A percentile compares a stretch with the other conserved stretches of the same genome.
These are phyloP conservation scores for Murraya koenigii DNA, from an alignment of 345 rosid genomes.

Conservation along the genomic window DNA sequence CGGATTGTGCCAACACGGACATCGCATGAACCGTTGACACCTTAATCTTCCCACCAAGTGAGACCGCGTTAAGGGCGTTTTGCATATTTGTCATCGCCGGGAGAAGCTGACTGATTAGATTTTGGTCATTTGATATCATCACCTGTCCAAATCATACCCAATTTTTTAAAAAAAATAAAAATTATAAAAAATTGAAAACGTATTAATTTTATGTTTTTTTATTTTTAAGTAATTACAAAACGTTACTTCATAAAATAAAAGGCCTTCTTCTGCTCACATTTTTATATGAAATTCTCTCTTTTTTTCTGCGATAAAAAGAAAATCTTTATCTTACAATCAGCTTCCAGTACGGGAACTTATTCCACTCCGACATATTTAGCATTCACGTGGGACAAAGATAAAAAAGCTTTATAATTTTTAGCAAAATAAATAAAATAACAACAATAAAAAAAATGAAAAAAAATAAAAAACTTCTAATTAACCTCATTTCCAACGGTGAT, in stretches of 20 bases:
- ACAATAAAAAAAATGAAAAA: too few species aligned
- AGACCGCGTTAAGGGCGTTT: slow-evolving; percentile 62
- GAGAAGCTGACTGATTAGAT: slow-evolving; percentile 65
- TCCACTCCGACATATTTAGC: not conserved
- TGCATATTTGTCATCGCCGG: slow-evolving; percentile 87
- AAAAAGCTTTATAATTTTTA: not conserved
- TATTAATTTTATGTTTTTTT: not conserved
- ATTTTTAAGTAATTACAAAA: not conserved
- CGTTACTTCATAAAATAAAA: not conserved
- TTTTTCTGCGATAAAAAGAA: not conserved
- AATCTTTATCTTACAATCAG: too few species aligned
- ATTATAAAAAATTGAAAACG: not conserved
- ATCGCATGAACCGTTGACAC: slow-evolving; percentile 91
- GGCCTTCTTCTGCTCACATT: not conserved
- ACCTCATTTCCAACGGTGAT: slow-evolving; percentile 95
- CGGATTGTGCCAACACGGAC: slow-evolving; percentile 73
- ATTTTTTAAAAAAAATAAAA: too few species aligned
- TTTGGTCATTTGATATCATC: slow-evolving; percentile 57
- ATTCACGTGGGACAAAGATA: too few species aligned
- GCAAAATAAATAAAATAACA: not conserved
- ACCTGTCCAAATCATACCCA: slow-evolving; percentile 41
- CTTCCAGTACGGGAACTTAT: not conserved
- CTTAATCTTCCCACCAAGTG: slow-evolving; percentile 72
- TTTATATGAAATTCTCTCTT: not conserved
- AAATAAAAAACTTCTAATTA: not conserved